phyloP scores from a whole-genome alignment of 345 rosid genomes.

The Viola odorata region DNA sequence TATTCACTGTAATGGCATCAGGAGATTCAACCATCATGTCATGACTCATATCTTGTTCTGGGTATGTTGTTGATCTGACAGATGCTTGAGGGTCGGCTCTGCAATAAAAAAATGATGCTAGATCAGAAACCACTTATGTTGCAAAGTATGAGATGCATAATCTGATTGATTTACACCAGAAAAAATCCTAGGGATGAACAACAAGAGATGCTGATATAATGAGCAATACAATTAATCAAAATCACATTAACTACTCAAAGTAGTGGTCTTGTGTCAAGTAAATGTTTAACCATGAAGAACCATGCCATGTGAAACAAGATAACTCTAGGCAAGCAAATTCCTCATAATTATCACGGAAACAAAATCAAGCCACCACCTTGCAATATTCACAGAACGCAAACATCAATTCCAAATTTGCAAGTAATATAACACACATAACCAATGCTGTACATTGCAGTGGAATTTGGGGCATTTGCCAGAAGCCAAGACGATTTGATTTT shows the following conservation, averaged over 20 bases:
- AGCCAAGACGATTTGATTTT: too few species aligned
- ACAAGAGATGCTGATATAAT: background rate
- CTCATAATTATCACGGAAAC: too few species aligned
- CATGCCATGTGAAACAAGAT: too few species aligned
- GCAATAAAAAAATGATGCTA: constrained; percentile 19
- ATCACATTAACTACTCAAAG: constrained; percentile 1
- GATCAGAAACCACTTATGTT: too few species aligned
- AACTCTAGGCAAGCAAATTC: too few species aligned
- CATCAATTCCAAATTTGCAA: too few species aligned
- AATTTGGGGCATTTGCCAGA: too few species aligned
- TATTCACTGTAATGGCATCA: constrained; percentile 39
- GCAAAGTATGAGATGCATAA: background rate
- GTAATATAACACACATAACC: too few species aligned
- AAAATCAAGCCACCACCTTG: too few species aligned
- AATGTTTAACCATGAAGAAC: too few species aligned
- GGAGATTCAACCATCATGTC: constrained; percentile 20
- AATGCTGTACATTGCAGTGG: too few species aligned
- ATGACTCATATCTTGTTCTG: constrained; percentile 27
- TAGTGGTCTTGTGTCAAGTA: background rate
- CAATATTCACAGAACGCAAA: too few species aligned
- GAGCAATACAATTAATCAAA: background rate
- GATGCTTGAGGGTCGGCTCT: constrained; percentile 49
- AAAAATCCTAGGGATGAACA: background rate
- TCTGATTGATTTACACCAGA: background rate
- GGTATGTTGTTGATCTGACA: constrained; percentile 27